Conservation (phyloP, 805 yeast genomes). For the Candida takata region DNA sequence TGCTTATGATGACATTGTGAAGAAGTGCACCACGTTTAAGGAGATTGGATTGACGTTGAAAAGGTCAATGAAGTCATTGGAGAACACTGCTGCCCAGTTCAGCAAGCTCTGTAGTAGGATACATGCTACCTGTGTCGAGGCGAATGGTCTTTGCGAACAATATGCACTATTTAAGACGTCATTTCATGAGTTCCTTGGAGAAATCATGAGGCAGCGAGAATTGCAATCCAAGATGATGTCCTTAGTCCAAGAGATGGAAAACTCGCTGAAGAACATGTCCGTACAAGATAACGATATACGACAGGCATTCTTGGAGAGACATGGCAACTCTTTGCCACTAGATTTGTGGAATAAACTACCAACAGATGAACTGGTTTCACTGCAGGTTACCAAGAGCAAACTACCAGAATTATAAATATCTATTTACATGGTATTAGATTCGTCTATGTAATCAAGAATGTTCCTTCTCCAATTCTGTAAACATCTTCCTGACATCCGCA, state of each 20-base stretch:
- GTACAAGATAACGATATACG: constrained; percentile 39
- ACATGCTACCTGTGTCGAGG: constrained; percentile 11
- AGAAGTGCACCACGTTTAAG: neutral
- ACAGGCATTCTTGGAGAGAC: constrained; percentile 33
- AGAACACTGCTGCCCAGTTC: constrained; percentile 13
- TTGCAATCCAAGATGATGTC: constrained; percentile 34
- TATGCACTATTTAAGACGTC: constrained; percentile 44
- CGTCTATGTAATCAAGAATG: constrained; percentile 25
- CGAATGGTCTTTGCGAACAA: constrained; percentile 37
- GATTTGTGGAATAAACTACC: constrained; percentile 36
- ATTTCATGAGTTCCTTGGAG: constrained; percentile 45
- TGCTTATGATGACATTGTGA: neutral
- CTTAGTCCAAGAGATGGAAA: constrained; percentile 35
- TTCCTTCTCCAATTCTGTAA: constrained; percentile 46
- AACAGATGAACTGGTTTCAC: constrained; percentile 1
- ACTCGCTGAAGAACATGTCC: constrained; percentile 31
- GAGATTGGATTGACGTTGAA: constrained; percentile 9
- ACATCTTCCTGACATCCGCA: constrained; percentile 46
- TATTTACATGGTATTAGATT: constrained; percentile 16
- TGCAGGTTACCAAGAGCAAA: neutral
- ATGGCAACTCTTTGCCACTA: constrained; percentile 51
- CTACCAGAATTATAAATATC: neutral
- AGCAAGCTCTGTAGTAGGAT: constrained; percentile 7
- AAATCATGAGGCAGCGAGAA: constrained; percentile 42
- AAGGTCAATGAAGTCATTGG: constrained; percentile 9